Evolutionary conservation across 106 monocot genomes (phyloP), one percentile per base, ranked within the genome.

Genomic region (Agapanthus africanus): DNA sequence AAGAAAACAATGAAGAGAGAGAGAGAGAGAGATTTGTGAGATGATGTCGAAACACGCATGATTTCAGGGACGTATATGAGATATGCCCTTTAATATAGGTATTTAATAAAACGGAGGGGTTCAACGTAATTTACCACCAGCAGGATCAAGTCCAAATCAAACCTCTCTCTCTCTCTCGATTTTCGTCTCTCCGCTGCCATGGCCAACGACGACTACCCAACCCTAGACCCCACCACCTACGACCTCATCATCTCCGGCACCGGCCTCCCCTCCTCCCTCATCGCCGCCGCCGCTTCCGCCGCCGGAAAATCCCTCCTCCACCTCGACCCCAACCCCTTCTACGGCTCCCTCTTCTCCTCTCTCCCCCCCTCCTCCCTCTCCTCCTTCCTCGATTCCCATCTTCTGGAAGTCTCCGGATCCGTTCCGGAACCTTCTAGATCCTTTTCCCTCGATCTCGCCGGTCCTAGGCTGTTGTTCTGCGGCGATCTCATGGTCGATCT

Each of bases 341-440:
- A 99, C 63, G 99, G 93, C 25, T 85, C 93, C 40, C 90, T 81
- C 73, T 93, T 74, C 78, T 65, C 99, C 62, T 93, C 99, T 51
- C 74, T 93, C 69, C 70, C 77, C 65, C 65, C 65, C 33, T n/a
- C n/a, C n/a, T n/a, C n/a, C n/a, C n/a, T n/a, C n/a, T 42, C 49
- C 54, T 6, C 10, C 37, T 51, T 49, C 33, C 27, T 18, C 26
- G 7, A 7, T 15, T n/a, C n/a, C n/a, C n/a, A n/a, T n/a, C 40
- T 33, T 57, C 37, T 70, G 11, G 38, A 59, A 37, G 25, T 30
- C 18, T 16, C 66, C 30, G 37, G 37, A 23, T 27, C 60, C 15
- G 37, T 30, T 28, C 86, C 89, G 0, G 90, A 90, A 38, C 79
- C 77, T 42, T 79, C 87, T 2, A 73, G 73, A 27, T 31, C 31